Evolutionary conservation across 2,329 filamentous ascomycete genomes (phyloP), one percentile per base, ranked within the genome.

Genomic region (Aspergillus niger): DNA sequence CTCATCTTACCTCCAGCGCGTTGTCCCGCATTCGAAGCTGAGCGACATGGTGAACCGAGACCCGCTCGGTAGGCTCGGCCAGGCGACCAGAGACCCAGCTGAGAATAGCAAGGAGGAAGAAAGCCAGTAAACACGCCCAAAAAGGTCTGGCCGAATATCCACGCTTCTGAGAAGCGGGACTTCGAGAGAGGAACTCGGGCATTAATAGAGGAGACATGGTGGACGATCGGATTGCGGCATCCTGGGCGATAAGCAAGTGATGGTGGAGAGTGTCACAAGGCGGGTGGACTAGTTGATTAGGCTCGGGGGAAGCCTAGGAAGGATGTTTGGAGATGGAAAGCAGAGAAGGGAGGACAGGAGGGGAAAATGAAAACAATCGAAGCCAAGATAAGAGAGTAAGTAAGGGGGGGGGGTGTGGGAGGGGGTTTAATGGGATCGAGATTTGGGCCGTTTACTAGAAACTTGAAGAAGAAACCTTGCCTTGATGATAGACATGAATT

Each of bases 131-230:
- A 36, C 77, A 78, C 47, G 78, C 70, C 68, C 78, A 81, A 69
- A 83, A 83, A 20, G 80, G 76, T 50, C 79, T 73, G 47, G 75
- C 74, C 8, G 80, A 79, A 64, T 79, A 80, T 58, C 66, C 69
- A 63, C 74, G 70, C 61, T 63, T 64, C 59, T 57, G 68, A 6
- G 44, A 59, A 61, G 58, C 61, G 55, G 63, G 57, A 57, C 67
- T 62, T 65, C 64, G 67, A 55, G 43, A 67, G 55, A 47, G 57
- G 59, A 68, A 62, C 20, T 63, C 59, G 43, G 66, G 61, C 48
- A 64, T 62, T 59, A 70, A 58, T 59, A 60, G 58, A 62, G 63
- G 61, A 62, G 66, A 66, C 64, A 72, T 76, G 55, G 62, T 66
- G 64, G 62, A 43, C 36, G 55, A 62, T 52, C 32, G 32, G 32